Percentiles rank a stretch among this genome's conserved stretches.
Evolutionary conservation across 2,329 filamentous ascomycete species (phyloP).

Genomic region (Gyromitra esculenta): DNA sequence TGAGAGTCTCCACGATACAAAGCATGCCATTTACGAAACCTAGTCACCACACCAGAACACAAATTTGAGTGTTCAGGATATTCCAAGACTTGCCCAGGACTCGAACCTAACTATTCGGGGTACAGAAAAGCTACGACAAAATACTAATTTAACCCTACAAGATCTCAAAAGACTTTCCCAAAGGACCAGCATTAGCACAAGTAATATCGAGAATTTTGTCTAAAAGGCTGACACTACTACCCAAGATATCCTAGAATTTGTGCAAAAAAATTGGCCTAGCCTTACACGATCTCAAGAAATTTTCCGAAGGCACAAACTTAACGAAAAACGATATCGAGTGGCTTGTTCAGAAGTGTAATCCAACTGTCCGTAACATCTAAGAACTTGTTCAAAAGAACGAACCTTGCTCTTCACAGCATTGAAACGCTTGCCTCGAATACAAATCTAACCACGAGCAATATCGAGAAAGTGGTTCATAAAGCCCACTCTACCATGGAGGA

Average conservation of each 20-base stretch:
- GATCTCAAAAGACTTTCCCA: not conserved
- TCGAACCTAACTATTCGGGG: not conserved
- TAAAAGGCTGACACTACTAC: not conserved
- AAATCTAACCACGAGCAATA: not conserved
- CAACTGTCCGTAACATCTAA: not conserved
- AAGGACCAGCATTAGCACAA: not conserved
- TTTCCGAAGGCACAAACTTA: not conserved
- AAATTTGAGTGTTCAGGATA: slow-evolving; percentile 5
- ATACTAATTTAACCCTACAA: not conserved
- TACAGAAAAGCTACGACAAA: not conserved
- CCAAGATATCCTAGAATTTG: not conserved
- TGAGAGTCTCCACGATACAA: slow-evolving; percentile 10
- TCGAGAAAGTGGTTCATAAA: not conserved
- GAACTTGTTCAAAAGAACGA: slow-evolving; percentile 2
- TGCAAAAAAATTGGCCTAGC: not conserved
- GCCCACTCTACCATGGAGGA: not conserved
- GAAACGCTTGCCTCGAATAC: not conserved
- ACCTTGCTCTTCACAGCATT: not conserved
- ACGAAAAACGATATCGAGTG: not conserved
- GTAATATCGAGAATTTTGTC: not conserved
- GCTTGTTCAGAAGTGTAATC: not conserved
- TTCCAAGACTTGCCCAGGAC: not conserved
- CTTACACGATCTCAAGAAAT: not conserved
- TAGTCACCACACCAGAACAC: slow-evolving; percentile 13
- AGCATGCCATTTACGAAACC: not conserved